Percentiles rank a stretch among this genome's conserved stretches.
Evolutionary conservation across 345 rosid species (phyloP).

Genomic region (Erodium maritimum): DNA sequence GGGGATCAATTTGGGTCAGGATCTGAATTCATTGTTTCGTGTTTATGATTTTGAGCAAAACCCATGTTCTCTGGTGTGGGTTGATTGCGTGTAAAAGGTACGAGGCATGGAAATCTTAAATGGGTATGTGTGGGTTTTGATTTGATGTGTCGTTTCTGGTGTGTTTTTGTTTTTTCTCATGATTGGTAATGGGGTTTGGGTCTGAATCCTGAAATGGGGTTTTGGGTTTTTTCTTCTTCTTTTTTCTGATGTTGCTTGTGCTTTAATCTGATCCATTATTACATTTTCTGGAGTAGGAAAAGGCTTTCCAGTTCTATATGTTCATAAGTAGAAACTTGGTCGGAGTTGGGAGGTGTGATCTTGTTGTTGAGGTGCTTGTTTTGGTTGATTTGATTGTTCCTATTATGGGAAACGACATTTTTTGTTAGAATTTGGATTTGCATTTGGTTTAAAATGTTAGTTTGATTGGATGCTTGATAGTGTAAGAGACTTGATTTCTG

Average conservation of each 20-base stretch:
- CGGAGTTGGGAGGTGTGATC: neutral
- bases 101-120: conserved; percentile 15
- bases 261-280: conserved; percentile 12
- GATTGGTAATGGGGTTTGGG: conserved; percentile 6
- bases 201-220: conserved; percentile 6
- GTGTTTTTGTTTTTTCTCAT: conserved; percentile 1
- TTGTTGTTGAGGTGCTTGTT: conserved; percentile 7
- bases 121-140: conserved; percentile 15
- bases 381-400: conserved; percentile 7
- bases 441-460: conserved; percentile 5
- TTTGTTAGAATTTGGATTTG: conserved; percentile 3
- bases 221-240: conserved; percentile 4
- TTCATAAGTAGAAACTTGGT: too few species aligned
- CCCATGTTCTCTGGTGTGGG: conserved; percentile 7
- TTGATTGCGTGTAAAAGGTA: conserved; percentile 6
- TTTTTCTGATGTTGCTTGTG: conserved; percentile 2
- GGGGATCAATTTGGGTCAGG: neutral
- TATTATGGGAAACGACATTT: conserved; percentile 2
- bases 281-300: conserved; percentile 3
- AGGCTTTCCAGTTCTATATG: neutral
- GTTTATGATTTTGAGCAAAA: conserved; percentile 3
- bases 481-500: neutral
- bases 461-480: conserved; percentile 2
- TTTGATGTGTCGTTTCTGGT: neutral
- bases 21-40: neutral